Conservation (phyloP, 331 rosid species). For the Spiraea crenata region DNA sequence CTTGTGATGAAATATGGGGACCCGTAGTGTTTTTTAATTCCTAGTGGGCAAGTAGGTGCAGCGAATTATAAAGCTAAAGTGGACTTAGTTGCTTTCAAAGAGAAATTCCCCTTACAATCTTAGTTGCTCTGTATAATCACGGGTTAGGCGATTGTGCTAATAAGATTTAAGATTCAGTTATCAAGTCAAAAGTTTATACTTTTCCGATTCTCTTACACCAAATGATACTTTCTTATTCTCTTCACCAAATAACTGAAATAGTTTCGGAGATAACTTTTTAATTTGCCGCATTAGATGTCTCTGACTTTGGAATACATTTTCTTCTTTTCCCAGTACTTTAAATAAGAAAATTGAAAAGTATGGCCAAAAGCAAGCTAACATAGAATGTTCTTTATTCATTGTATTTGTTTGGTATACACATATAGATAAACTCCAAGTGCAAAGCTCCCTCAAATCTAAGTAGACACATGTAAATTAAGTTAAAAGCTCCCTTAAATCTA, state of each 20-base stretch:
- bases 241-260: no score
- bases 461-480: no score
- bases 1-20: neutral
- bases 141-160: neutral
- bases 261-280: neutral
- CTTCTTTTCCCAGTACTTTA: neutral
- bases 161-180: neutral
- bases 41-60: neutral
- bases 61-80: neutral
- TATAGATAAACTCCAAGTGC: no score
- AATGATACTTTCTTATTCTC: no score
- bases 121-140: neutral
- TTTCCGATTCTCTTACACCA: neutral
- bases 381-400: neutral
- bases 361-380: neutral
- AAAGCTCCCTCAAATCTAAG: no score
- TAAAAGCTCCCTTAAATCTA: neutral
- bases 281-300: neutral
- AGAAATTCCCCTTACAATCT: neutral
- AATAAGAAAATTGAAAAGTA: neutral
- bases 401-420: neutral
- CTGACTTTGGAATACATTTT: neutral
- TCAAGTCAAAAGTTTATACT: neutral
- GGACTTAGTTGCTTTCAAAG: neutral
- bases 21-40: neutral